phyloP scores from a whole-genome alignment of 2,329 filamentous ascomycete species.

The Aspergillus fumigatus region DNA sequence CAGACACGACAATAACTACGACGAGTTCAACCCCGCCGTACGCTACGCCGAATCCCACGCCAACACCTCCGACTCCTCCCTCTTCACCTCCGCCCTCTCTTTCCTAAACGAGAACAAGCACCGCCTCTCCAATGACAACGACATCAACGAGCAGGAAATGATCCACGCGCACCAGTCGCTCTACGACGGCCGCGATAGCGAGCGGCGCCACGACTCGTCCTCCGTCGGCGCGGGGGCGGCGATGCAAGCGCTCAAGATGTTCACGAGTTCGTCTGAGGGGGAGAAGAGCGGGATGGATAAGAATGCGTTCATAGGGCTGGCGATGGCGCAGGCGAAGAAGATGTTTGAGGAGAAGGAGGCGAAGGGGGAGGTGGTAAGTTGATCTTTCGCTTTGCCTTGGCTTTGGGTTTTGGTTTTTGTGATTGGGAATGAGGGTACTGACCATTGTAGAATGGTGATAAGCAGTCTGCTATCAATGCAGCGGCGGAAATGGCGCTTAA shows the following conservation, averaged over 20 bases:
- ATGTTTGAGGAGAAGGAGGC: constrained; percentile 60
- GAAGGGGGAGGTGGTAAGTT: constrained; percentile 51
- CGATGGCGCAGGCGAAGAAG: constrained; percentile 83
- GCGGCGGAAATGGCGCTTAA: constrained; percentile 85
- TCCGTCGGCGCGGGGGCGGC: constrained; percentile 43
- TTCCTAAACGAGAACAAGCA: constrained; percentile 48
- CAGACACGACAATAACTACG: constrained; percentile 22
- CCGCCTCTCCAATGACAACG: constrained; percentile 43
- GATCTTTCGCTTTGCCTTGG: constrained; percentile 1
- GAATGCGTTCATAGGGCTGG: constrained; percentile 76
- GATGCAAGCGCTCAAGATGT: constrained; percentile 68
- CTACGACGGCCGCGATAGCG: constrained; percentile 52
- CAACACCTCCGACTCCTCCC: constrained; percentile 43
- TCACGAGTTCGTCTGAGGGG: constrained; percentile 43
- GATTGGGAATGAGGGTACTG: not conserved
- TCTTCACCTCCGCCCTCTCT: constrained; percentile 56
- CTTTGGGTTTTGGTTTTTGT: not conserved
- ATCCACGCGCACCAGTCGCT: constrained; percentile 71
- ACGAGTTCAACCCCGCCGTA: constrained; percentile 52
- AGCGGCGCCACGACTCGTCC: constrained; percentile 45
- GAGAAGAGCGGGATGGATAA: constrained; percentile 53
- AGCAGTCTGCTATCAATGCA: constrained; percentile 72
- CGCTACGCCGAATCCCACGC: constrained; percentile 53
- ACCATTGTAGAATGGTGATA: constrained; percentile 53
- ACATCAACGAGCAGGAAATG: constrained; percentile 61